Evolutionary conservation across 352 stramenopile genomes (phyloP).

Genomic region (Pythium aphanidermatum): DNA sequence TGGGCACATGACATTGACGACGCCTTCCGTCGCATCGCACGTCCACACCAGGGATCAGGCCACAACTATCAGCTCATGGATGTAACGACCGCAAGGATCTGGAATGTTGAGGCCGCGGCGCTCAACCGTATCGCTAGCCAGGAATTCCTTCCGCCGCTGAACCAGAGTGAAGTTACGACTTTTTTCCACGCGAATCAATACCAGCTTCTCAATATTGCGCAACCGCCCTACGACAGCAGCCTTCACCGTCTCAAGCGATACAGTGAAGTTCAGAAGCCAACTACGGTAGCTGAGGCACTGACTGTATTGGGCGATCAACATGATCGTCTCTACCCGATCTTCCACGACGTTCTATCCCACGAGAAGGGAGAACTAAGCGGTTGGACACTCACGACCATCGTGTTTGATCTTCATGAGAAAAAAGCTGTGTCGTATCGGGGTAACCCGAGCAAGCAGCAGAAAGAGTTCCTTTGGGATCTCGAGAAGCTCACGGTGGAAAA

Average conservation of each 20-base stretch:
- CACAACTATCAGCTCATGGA: conserved; percentile 84
- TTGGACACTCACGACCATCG: conserved; percentile 63
- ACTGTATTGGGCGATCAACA: conserved; percentile 60
- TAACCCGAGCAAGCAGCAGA: conserved; percentile 28
- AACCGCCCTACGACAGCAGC: conserved; percentile 63
- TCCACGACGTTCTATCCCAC: conserved; percentile 57
- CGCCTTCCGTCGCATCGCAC: conserved; percentile 48
- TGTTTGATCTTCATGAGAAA: conserved; percentile 46
- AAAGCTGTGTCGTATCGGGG: conserved; percentile 41
- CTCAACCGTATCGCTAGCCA: conserved; percentile 45
- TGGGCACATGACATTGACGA: conserved; percentile 32
- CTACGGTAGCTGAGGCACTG: conserved; percentile 37
- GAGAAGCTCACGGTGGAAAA: conserved; percentile 29
- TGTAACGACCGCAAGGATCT: conserved; percentile 29
- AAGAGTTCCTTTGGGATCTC: conserved; percentile 46
- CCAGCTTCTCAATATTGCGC: conserved; percentile 47
- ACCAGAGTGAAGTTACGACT: conserved; percentile 18
- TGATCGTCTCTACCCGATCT: conserved; percentile 53
- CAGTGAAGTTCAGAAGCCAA: conserved; percentile 34
- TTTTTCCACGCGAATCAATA: conserved; percentile 80
- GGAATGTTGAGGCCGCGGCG: conserved; percentile 67
- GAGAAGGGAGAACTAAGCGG: conserved; percentile 50
- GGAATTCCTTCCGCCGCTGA: conserved; percentile 21
- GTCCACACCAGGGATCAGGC: conserved; percentile 41
- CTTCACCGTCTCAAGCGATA: conserved; percentile 58